These are phyloP conservation scores for Cyclospora cayetanensis DNA, from an alignment of 169 alveolate species.

Conservation along the genomic window DNA sequence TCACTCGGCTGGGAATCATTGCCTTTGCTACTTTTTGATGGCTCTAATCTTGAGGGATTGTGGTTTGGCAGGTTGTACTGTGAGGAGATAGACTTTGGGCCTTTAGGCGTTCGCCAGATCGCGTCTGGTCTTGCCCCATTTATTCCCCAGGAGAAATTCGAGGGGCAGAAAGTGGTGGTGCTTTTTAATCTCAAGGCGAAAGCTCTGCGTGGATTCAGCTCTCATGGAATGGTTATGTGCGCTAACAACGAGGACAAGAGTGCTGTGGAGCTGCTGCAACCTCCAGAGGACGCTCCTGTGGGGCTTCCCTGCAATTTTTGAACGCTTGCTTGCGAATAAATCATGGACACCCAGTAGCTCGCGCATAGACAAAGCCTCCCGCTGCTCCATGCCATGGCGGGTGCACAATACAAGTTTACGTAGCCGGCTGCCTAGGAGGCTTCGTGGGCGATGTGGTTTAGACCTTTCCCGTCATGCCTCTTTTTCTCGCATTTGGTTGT, in stretches of 20 bases:
- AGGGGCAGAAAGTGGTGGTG: constrained; percentile 67
- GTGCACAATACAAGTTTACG: too few species aligned
- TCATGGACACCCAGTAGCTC: not conserved
- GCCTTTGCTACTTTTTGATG: too few species aligned
- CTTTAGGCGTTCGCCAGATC: constrained; percentile 73
- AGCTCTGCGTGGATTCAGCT: constrained; percentile 73
- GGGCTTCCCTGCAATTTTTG: not conserved
- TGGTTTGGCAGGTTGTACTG: constrained; percentile 78
- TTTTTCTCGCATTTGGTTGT: not conserved
- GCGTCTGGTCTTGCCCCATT: constrained; percentile 72
- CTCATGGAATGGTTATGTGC: constrained; percentile 76
- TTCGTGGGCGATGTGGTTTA: too few species aligned
- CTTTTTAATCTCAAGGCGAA: constrained; percentile 73
- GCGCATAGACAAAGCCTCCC: not conserved
- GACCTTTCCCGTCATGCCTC: not conserved
- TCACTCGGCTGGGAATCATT: too few species aligned
- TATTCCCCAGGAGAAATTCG: constrained; percentile 55
- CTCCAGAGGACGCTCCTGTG: constrained; percentile 25
- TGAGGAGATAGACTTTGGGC: constrained; percentile 91
- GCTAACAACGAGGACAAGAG: constrained; percentile 3
- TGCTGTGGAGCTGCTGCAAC: constrained; percentile 18
- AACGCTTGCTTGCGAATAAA: not conserved
- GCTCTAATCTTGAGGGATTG: not conserved
- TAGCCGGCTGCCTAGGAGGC: too few species aligned
- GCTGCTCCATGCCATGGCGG: not conserved